Evolutionary conservation across 2,329 filamentous ascomycete genomes (phyloP).

Genomic region (Intubia oerlemansii): DNA sequence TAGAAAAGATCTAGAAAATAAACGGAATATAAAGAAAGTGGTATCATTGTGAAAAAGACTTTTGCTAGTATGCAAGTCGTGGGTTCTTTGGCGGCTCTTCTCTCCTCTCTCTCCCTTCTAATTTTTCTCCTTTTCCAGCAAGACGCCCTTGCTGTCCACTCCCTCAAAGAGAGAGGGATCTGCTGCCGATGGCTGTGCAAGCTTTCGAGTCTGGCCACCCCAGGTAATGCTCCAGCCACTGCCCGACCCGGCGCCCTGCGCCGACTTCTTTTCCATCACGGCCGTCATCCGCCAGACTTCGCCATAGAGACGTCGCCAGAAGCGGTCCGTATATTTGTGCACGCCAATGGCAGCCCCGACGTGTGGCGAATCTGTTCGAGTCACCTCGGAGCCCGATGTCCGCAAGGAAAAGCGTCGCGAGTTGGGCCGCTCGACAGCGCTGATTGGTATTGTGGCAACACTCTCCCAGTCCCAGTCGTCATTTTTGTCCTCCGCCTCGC

Average conservation of each 20-base stretch:
- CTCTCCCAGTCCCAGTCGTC: constrained; percentile 20
- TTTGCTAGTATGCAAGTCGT: no score
- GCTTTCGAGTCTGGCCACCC: constrained; percentile 16
- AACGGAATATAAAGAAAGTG: no score
- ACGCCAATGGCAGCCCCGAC: constrained; percentile 13
- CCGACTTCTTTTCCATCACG: no score
- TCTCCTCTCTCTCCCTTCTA: not conserved
- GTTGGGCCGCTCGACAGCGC: constrained; percentile 16
- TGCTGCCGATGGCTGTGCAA: constrained; percentile 12
- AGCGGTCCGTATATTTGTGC: constrained; percentile 17
- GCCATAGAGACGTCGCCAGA: constrained; percentile 25
- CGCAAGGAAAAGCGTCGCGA: constrained; percentile 15
- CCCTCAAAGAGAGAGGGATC: constrained; percentile 27
- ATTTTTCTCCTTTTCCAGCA: not conserved
- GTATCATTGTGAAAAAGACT: no score
- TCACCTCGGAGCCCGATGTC: not conserved
- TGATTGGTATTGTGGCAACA: constrained; percentile 18
- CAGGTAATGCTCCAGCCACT: constrained; percentile 19
- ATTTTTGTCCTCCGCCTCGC: no score
- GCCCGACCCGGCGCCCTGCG: constrained; percentile 8
- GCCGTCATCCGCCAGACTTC: constrained; percentile 23
- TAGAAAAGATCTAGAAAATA: no score
- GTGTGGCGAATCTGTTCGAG: constrained; percentile 9
- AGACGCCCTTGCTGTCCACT: constrained; percentile 13
- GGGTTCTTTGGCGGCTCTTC: no score